phyloP scores from a whole-genome alignment of 306 rosid species.

The Ziziphus jujuba region DNA sequence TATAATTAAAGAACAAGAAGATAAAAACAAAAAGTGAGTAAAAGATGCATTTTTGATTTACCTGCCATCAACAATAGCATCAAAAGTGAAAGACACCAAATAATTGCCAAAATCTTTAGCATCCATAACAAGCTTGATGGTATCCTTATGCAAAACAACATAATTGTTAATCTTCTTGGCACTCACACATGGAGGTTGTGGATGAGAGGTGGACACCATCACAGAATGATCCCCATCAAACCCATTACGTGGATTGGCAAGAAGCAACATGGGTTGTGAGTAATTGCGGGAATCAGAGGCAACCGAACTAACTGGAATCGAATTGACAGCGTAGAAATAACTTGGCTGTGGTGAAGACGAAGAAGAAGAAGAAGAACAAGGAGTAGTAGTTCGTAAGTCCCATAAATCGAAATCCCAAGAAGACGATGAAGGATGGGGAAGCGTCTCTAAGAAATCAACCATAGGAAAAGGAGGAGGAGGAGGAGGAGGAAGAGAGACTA shows the following conservation, averaged over 20 bases:
- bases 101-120: not conserved
- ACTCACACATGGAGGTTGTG: not conserved
- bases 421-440: too few relatives aligned
- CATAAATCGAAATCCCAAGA: too few relatives aligned
- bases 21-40: too few relatives aligned
- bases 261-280: not conserved
- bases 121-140: not conserved
- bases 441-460: not conserved
- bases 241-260: not conserved
- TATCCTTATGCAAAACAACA: constrained; percentile 2
- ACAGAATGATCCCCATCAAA: not conserved
- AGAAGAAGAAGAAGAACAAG: too few relatives aligned
- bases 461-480: not conserved
- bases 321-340: too few relatives aligned
- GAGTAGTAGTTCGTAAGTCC: too few relatives aligned
- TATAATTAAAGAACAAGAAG: not conserved
- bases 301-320: too few relatives aligned
- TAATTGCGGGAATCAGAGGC: too few relatives aligned
- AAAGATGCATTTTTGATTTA: not conserved
- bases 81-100: constrained; percentile 14
- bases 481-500: not conserved
- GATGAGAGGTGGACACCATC: not conserved
- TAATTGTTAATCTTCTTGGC: not conserved
- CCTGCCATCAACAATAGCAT: constrained; percentile 14
- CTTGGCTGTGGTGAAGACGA: too few relatives aligned